Evolutionary conservation across 345 rosid genomes (phyloP).

Genomic region (Ceriops tagal): DNA sequence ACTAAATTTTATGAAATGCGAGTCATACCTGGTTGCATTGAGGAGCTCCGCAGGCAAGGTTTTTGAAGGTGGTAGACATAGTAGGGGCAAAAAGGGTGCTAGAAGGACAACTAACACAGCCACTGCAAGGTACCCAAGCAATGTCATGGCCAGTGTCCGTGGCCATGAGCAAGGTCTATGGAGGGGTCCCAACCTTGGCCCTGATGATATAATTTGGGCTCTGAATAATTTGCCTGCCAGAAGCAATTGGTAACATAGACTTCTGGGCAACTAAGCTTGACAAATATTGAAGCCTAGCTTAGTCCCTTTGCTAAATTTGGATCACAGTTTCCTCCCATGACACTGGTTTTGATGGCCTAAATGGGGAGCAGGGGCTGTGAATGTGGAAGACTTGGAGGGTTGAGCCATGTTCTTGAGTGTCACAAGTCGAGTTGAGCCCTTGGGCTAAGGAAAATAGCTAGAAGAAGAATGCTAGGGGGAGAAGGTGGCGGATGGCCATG

Average conservation of each 20-base stretch:
- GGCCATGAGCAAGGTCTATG: slow-evolving; percentile 81
- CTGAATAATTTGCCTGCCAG: slow-evolving; percentile 71
- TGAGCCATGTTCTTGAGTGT: no score
- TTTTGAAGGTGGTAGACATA: slow-evolving; percentile 50
- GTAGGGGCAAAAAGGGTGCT: slow-evolving; percentile 40
- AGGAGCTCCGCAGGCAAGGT: slow-evolving; percentile 56
- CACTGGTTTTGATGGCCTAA: slow-evolving; percentile 43
- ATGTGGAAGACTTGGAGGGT: no score
- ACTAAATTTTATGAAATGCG: not conserved
- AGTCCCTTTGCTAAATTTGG: slow-evolving; percentile 61
- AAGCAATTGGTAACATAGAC: slow-evolving; percentile 76
- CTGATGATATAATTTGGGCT: slow-evolving; percentile 75
- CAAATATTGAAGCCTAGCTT: slow-evolving; percentile 60
- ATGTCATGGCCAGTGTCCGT: slow-evolving; percentile 85
- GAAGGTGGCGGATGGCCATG: no score
- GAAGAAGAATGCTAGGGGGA: no score
- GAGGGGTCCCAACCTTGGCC: slow-evolving; percentile 76
- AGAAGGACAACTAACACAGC: slow-evolving; percentile 77
- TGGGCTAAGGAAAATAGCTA: no score
- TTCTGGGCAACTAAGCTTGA: slow-evolving; percentile 62
- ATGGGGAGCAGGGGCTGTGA: slow-evolving; percentile 82
- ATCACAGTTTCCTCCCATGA: slow-evolving; percentile 80
- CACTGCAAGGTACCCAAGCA: slow-evolving; percentile 82
- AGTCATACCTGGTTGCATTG: slow-evolving; percentile 73
- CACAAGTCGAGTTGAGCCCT: no score